A percentile compares a stretch with the other conserved stretches of the same genome.
Evolutionary conservation across 345 rosid species (phyloP).

Genomic region (Isatis tinctoria): DNA sequence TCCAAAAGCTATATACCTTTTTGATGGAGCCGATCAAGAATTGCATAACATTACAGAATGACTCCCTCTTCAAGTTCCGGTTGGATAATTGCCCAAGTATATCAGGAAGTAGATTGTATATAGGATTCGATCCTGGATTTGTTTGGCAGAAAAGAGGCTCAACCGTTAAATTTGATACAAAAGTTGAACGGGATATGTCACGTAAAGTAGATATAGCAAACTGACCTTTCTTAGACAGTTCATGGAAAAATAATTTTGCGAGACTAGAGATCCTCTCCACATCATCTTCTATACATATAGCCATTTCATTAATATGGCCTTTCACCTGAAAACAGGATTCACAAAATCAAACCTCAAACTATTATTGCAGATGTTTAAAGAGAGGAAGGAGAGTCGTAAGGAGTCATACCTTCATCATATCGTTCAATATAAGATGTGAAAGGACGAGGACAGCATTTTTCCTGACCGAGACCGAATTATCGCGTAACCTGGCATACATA

Average conservation of each 20-base stretch:
- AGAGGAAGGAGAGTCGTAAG: conserved; percentile 6
- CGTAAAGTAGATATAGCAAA: background rate
- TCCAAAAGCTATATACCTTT: conserved; percentile 50
- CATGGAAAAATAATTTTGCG: conserved; percentile 87
- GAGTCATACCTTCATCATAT: conserved; percentile 91
- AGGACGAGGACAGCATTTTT: conserved; percentile 98
- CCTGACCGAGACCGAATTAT: conserved; percentile 76
- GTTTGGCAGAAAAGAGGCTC: conserved; percentile 1
- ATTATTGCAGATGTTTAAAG: background rate
- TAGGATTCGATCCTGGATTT: conserved; percentile 85
- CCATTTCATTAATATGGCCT: conserved; percentile 95
- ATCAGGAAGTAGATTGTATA: conserved; percentile 95
- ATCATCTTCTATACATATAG: conserved; percentile 74
- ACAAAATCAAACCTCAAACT: conserved; percentile 27
- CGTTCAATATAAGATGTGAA: conserved; percentile 96
- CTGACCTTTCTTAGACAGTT: conserved; percentile 93
- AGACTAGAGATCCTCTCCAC: conserved; percentile 88
- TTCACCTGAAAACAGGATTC: conserved; percentile 62
- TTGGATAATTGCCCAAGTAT: conserved; percentile 76
- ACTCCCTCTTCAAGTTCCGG: conserved; percentile 68
- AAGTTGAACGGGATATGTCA: background rate
- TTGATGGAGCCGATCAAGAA: conserved; percentile 92
- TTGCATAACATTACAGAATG: conserved; percentile 93
- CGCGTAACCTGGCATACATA: conserved; percentile 78
- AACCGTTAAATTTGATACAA: conserved; percentile 16